Evolutionary conservation across 2,329 filamentous ascomycete species (phyloP).

Genomic region (Didymella lethalis): DNA sequence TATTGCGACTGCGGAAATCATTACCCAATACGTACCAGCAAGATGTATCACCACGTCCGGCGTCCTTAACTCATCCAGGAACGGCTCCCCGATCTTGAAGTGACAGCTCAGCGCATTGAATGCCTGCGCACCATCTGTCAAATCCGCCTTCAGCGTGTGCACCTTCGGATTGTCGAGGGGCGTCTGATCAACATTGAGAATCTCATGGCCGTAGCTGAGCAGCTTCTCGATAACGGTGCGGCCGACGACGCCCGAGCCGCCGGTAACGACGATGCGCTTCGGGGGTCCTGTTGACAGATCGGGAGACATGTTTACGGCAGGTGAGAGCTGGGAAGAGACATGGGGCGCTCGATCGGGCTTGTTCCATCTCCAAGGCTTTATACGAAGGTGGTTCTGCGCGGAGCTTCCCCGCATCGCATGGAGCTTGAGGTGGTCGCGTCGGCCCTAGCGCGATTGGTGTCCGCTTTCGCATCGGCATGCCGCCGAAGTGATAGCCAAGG

Average conservation of each 20-base stretch:
- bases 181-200: slow-evolving; percentile 63
- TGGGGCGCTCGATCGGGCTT: slow-evolving; percentile 5
- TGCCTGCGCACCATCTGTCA: slow-evolving; percentile 63
- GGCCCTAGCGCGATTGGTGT: slow-evolving; percentile 20
- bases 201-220: slow-evolving; percentile 59
- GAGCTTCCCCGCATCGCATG: slow-evolving; percentile 31
- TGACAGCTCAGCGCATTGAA: slow-evolving; percentile 64
- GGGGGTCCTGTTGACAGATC: background rate
- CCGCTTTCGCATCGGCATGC: slow-evolving; percentile 15
- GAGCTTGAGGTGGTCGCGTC: slow-evolving; percentile 17
- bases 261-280: slow-evolving; percentile 61
- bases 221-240: slow-evolving; percentile 61
- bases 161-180: slow-evolving; percentile 56
- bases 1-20: background rate
- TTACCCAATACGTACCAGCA: slow-evolving; percentile 50
- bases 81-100: slow-evolving; percentile 58
- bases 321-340: slow-evolving; percentile 2
- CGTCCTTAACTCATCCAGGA: slow-evolving; percentile 44
- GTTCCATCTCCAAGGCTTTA: slow-evolving; percentile 15
- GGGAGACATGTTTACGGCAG: slow-evolving; percentile 14
- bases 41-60: slow-evolving; percentile 70
- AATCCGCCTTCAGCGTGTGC: slow-evolving; percentile 63
- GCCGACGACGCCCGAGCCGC: slow-evolving; percentile 60
- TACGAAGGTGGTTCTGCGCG: slow-evolving; percentile 12
- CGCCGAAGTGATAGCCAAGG: slow-evolving; percentile 16